Conservation (phyloP, 306 rosid genomes). For the Betula pendula region DNA sequence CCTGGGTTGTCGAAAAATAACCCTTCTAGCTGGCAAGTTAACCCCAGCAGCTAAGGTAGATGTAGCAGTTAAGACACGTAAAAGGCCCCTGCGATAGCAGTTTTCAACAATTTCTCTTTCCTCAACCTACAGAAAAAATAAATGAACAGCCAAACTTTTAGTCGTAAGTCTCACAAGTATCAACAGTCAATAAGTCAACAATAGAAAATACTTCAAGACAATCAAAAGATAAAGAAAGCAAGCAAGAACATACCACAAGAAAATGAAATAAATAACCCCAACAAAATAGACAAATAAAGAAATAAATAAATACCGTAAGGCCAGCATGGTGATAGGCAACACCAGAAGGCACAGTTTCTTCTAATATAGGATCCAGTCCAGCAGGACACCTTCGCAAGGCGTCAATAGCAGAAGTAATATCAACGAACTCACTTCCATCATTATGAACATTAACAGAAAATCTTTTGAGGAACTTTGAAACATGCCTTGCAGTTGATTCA, state of each 20-base stretch:
- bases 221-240: conserved; percentile 17
- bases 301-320: conserved; percentile 67
- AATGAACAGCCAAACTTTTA: conserved; percentile 16
- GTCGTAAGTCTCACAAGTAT: conserved; percentile 25
- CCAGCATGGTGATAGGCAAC: conserved; percentile 99
- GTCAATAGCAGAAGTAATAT: conserved; percentile 67
- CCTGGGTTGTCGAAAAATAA: conserved; percentile 92
- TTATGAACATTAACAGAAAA: conserved; percentile 43
- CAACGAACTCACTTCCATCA: conserved; percentile 60
- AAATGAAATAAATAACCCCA: conserved; percentile 22
- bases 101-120: conserved; percentile 94
- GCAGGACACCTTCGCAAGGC: conserved; percentile 78
- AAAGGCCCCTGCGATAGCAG: conserved; percentile 90
- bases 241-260: conserved; percentile 10
- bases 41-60: conserved; percentile 99
- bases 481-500: conserved; percentile 93
- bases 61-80: conserved; percentile 93
- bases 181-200: background rate
- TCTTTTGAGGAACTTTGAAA: conserved; percentile 71
- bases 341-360: conserved; percentile 85
- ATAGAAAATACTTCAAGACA: background rate
- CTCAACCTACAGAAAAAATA: conserved; percentile 64
- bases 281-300: conserved; percentile 2
- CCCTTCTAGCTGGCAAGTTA: conserved; percentile 95
- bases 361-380: conserved; percentile 87